phyloP scores from a whole-genome alignment of 805 yeast genomes.

The Spathaspora gorwiae region DNA sequence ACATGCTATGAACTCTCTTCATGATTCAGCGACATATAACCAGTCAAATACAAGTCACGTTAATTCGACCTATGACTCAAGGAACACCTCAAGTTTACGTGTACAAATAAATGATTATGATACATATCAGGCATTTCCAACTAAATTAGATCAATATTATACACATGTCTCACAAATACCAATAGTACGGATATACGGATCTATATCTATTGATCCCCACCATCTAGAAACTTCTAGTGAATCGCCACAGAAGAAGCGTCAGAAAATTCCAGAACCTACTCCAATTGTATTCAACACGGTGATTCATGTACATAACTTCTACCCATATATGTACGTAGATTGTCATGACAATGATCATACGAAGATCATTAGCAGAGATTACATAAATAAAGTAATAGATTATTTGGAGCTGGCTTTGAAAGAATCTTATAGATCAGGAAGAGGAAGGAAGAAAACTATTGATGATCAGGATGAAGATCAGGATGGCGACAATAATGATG shows the following conservation, averaged over 20 bases:
- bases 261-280: conserved; percentile 1
- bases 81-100: conserved; percentile 11
- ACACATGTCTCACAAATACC: conserved; percentile 55
- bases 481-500: not conserved
- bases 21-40: not conserved
- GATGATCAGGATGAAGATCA: conserved; percentile 4
- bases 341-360: conserved; percentile 40
- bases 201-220: conserved; percentile 55
- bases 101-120: conserved; percentile 64
- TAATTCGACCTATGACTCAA: not conserved
- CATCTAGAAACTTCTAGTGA: conserved; percentile 20
- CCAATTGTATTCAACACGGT: conserved; percentile 22
- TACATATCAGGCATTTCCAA: conserved; percentile 57
- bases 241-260: conserved; percentile 5
- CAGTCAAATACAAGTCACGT: not conserved
- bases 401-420: conserved; percentile 43
- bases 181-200: conserved; percentile 72
- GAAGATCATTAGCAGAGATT: conserved; percentile 2
- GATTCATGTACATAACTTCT: conserved; percentile 79
- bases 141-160: conserved; percentile 46
- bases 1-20: too few relatives aligned
- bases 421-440: conserved; percentile 31
- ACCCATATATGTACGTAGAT: conserved; percentile 73
- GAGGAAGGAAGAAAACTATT: conserved; percentile 4
- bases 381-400: conserved; percentile 31